These are phyloP conservation scores for Erodium trifolium DNA, from an alignment of 441 rosid genomes.

Conservation along the genomic window DNA sequence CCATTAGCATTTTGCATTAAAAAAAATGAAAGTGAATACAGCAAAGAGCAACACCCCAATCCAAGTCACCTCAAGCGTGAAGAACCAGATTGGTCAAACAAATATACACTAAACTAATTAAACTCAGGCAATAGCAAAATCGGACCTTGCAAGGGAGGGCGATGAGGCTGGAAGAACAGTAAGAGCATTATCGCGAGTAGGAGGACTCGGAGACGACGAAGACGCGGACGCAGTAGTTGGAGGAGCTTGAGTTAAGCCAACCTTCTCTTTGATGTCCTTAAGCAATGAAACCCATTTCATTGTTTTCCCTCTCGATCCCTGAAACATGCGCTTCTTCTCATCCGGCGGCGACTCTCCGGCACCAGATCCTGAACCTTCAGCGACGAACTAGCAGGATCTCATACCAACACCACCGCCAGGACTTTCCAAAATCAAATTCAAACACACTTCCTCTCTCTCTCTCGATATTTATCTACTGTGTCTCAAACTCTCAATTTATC, in stretches of 20 bases:
- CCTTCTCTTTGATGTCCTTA: constrained; percentile 96
- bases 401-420: constrained; percentile 2
- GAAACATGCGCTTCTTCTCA: constrained; percentile 32
- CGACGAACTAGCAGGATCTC: constrained; percentile 41
- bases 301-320: constrained; percentile 6
- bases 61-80: constrained; percentile 9
- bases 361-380: constrained; percentile 45
- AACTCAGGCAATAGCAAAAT: constrained; percentile 3
- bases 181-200: constrained; percentile 36
- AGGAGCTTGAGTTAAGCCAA: constrained; percentile 84
- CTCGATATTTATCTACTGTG: neutral
- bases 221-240: constrained; percentile 33
- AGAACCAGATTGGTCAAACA: constrained; percentile 4
- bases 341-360: constrained; percentile 36
- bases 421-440: neutral
- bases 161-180: constrained; percentile 31
- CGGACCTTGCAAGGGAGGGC: constrained; percentile 65
- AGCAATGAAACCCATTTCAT: constrained; percentile 97
- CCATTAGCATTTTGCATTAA: neutral
- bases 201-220: constrained; percentile 37
- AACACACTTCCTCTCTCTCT: neutral
- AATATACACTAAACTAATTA: neutral
- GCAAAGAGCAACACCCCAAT: constrained; percentile 6
- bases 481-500: neutral
- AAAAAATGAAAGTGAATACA: constrained; percentile 17